Conservation (phyloP, 2,329 filamentous ascomycete genomes). For the Helminthosporium solani region DNA sequence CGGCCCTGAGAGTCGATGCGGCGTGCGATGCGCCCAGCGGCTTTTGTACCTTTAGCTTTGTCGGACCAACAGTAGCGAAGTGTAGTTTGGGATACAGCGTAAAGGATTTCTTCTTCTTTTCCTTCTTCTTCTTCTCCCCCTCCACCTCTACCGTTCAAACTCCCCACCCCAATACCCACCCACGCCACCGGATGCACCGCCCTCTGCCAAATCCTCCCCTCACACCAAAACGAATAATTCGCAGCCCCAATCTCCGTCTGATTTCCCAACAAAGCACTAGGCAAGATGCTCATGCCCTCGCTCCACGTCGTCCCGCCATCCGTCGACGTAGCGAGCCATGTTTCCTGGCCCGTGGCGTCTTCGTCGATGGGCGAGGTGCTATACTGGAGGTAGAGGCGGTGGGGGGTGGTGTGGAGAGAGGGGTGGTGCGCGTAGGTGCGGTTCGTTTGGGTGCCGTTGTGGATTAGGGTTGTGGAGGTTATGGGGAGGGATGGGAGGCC, state of each 20-base stretch:
- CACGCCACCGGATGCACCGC: slow-evolving; percentile 15
- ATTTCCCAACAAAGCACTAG: slow-evolving; percentile 11
- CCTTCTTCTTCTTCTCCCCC: no score
- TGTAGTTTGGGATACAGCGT: slow-evolving; percentile 16
- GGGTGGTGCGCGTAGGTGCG: slow-evolving; percentile 17
- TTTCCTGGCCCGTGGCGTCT: slow-evolving; percentile 13
- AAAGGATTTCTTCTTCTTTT: slow-evolving; percentile 4
- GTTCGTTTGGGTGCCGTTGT: slow-evolving; percentile 12
- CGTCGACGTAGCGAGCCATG: slow-evolving; percentile 15
- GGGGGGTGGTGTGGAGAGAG: slow-evolving; percentile 12
- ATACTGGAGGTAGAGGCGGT: slow-evolving; percentile 12
- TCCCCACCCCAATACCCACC: slow-evolving; percentile 5
- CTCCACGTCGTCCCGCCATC: slow-evolving; percentile 16
- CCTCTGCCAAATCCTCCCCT: slow-evolving; percentile 15
- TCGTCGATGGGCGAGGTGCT: slow-evolving; percentile 16
- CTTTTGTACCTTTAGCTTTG: slow-evolving; percentile 14
- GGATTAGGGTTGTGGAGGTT: slow-evolving; percentile 9
- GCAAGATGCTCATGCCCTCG: slow-evolving; percentile 12
- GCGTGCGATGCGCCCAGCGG: slow-evolving; percentile 13
- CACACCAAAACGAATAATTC: slow-evolving; percentile 17
- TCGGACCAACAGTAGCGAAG: slow-evolving; percentile 16
- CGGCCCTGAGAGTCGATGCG: slow-evolving; percentile 8
- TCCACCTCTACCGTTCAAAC: no score
- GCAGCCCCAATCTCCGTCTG: slow-evolving; percentile 8
- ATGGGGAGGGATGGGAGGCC: slow-evolving; percentile 14